Evolutionary conservation across 139 green algal species (phyloP), one percentile per base, ranked within the genome.

Genomic region (Desmodesmus armatus): DNA sequence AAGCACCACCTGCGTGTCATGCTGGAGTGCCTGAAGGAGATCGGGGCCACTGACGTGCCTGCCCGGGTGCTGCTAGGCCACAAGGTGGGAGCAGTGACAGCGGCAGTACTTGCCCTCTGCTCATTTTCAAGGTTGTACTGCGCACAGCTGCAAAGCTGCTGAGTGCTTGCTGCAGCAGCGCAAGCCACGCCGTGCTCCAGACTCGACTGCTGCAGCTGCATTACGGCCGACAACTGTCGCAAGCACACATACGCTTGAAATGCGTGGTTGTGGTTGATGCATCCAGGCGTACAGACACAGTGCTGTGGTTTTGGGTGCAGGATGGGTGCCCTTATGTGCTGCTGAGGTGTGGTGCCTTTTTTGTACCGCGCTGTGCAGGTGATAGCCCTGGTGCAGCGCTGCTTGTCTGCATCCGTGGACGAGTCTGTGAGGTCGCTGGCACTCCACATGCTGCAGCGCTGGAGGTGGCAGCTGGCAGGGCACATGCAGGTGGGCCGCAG

Each of bases 21-120:
- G 25, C 53, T 87, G 40, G 82, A 87, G 72, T 82, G 72, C 58
- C 33, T 87, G 29, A 82, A 82, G 82, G 82, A 87, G 82, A 29
- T 87, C 19, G 47, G 40, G 19, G 71, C 71, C 17, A 9, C 33
- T 2, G 40, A 67, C 55, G 3, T 82, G 71, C 82, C 82, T 27
- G 66, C 66, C 37, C 33, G 33, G 44, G 35, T 86, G 47, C 47
- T 86, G 80, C 31, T 86, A 5, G 41, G 35, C 5, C 37, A 33
- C 23, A 39, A 82, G 76, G 76, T 82, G 76, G 21, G 55, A 11
- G 47, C 47, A 21, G 47, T 55, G 13, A 7, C 47, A 21, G 47
- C 13, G 47, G 47, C 9, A 21, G 47, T 55, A 55, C 47, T 13
- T 55, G 47, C 47, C 13, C 13, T 55, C 9, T 13, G 47, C 7